These are phyloP conservation scores for Geotrichum macrosporum DNA, from an alignment of 1,139 yeast species.

Conservation along the genomic window DNA sequence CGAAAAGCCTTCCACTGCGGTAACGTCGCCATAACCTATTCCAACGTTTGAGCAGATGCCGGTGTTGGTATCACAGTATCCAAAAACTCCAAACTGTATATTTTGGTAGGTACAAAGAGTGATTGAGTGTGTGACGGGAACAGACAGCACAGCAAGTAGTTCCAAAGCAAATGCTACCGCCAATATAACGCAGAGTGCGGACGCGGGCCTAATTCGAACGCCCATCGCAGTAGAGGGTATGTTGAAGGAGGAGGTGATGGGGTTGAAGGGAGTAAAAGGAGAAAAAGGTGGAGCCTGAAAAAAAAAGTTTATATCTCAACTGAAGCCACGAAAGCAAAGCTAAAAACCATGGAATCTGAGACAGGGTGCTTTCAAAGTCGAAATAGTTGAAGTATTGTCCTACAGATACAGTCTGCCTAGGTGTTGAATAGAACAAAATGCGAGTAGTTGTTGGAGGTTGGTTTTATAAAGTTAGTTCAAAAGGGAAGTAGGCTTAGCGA, in stretches of 20 bases:
- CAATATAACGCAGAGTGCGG: constrained; percentile 42
- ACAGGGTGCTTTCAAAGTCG: no score
- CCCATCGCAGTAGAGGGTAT: constrained; percentile 31
- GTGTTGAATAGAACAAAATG: no score
- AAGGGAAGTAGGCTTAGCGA: no score
- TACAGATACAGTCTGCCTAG: no score
- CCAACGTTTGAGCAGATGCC: constrained; percentile 48
- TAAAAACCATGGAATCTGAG: no score
- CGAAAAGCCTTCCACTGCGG: constrained; percentile 43
- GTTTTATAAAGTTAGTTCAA: no score
- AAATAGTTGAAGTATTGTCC: no score
- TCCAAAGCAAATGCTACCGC: constrained; percentile 51
- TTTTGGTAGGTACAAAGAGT: constrained; percentile 50
- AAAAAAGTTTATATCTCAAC: no score
- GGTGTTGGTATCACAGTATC: constrained; percentile 53
- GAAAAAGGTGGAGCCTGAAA: neutral
- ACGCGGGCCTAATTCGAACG: constrained; percentile 38
- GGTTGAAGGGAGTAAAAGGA: no score
- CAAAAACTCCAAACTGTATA: constrained; percentile 78
- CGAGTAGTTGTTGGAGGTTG: no score
- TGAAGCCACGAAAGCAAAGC: no score
- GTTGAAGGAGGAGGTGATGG: neutral
- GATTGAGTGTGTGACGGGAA: constrained; percentile 54
- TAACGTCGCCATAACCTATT: constrained; percentile 47
- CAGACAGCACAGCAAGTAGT: constrained; percentile 53